Conservation (phyloP, 2,329 filamentous ascomycete species). For the Penicillium hesseltinei region DNA sequence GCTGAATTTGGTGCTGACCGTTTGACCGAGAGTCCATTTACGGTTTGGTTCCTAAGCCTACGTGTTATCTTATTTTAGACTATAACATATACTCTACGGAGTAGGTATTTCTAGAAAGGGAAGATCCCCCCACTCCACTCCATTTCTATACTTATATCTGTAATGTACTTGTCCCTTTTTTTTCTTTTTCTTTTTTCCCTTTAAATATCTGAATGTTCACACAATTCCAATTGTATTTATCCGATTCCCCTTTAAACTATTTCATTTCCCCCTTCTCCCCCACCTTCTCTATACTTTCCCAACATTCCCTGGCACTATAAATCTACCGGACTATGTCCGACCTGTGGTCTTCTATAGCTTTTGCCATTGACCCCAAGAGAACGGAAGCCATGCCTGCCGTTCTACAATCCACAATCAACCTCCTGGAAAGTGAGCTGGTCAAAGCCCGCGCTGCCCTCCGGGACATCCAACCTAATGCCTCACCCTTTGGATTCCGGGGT, state of each 20-base stretch:
- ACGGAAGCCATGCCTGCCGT: slow-evolving; percentile 40
- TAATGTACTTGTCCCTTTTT: not conserved
- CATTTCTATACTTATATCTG: not conserved
- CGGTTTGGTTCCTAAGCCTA: not conserved
- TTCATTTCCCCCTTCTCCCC: slow-evolving; percentile 1
- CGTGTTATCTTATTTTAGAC: not conserved
- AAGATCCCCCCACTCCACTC: slow-evolving; percentile 10
- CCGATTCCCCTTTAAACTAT: slow-evolving; percentile 1
- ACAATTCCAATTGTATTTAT: not conserved
- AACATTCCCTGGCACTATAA: slow-evolving; percentile 12
- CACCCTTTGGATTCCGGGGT: slow-evolving; percentile 24
- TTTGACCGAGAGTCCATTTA: slow-evolving; percentile 19
- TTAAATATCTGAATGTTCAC: not conserved
- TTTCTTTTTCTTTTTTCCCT: not conserved
- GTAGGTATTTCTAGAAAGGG: not conserved
- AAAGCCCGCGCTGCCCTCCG: slow-evolving; percentile 43
- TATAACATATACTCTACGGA: too few species aligned
- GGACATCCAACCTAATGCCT: slow-evolving; percentile 39
- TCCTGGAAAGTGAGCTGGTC: slow-evolving; percentile 42
- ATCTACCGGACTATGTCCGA: slow-evolving; percentile 34
- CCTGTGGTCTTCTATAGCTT: slow-evolving; percentile 38
- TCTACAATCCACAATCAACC: slow-evolving; percentile 43
- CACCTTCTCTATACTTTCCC: not conserved
- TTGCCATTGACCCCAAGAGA: slow-evolving; percentile 37
- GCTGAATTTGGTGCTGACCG: slow-evolving; percentile 9